These are phyloP conservation scores for Debaryomycetaceae sp. DNA, from an alignment of 1,139 yeast genomes.

Conservation along the genomic window DNA sequence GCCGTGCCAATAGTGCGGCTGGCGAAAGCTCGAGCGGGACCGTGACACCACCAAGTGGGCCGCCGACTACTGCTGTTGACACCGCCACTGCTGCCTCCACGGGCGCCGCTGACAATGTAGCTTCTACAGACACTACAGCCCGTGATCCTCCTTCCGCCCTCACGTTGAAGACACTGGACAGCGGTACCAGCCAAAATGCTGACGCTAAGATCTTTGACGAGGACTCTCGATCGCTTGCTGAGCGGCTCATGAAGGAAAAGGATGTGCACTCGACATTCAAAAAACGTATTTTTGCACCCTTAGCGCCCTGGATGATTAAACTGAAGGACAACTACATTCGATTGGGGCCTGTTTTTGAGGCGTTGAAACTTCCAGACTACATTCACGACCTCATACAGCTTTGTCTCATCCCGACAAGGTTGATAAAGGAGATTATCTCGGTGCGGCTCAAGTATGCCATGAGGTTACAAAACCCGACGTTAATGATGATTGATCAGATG, in stretches of 20 bases:
- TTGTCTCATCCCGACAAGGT: slow-evolving; percentile 71
- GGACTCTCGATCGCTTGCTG: slow-evolving; percentile 70
- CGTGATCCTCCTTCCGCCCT: not conserved
- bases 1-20: not conserved
- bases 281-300: slow-evolving; percentile 53
- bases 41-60: not conserved
- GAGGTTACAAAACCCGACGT: slow-evolving; percentile 78
- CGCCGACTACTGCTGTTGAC: not conserved
- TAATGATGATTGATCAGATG: slow-evolving; percentile 96
- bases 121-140: slow-evolving; percentile 1
- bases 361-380: slow-evolving; percentile 72
- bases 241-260: slow-evolving; percentile 78
- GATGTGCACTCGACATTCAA: slow-evolving; percentile 68
- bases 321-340: slow-evolving; percentile 69
- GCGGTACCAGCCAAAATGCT: not conserved
- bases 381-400: slow-evolving; percentile 63
- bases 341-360: slow-evolving; percentile 59
- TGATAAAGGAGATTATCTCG: slow-evolving; percentile 76
- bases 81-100: slow-evolving; percentile 1
- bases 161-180: slow-evolving; percentile 1
- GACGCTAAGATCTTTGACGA: slow-evolving; percentile 29
- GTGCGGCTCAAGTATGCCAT: slow-evolving; percentile 75
- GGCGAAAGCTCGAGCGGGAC: slow-evolving; percentile 13
- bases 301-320: slow-evolving; percentile 73
- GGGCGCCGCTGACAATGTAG: not conserved